phyloP scores from a whole-genome alignment of 2,329 filamentous ascomycete species.

The Neopestalotiopsis sp. region DNA sequence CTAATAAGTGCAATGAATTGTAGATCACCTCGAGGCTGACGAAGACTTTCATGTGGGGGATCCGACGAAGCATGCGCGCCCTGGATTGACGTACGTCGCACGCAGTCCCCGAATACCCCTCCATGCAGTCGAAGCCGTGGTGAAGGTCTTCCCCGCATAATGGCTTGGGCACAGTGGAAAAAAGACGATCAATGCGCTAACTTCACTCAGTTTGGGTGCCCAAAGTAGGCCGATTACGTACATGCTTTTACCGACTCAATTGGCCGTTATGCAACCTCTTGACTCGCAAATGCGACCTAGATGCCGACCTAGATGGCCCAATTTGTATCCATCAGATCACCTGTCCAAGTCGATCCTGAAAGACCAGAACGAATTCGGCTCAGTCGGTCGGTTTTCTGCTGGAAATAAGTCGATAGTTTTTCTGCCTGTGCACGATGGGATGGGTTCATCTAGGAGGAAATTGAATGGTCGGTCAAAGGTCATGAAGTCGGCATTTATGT shows the following conservation, averaged over 20 bases:
- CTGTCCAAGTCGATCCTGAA: neutral
- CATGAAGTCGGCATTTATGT: no score
- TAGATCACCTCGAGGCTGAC: neutral
- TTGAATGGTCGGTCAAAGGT: no score
- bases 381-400: neutral
- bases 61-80: neutral
- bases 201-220: neutral
- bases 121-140: neutral
- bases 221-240: neutral
- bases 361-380: neutral
- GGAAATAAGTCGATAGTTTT: neutral
- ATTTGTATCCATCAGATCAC: neutral
- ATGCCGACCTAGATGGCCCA: neutral
- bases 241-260: neutral
- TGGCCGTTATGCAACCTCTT: slow-evolving; percentile 5
- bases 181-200: neutral
- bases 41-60: neutral
- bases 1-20: neutral
- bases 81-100: neutral
- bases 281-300: neutral
- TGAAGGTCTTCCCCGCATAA: neutral
- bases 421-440: neutral
- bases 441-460: no score
- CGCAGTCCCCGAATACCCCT: neutral
- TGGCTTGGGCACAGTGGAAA: neutral